Conservation (phyloP, 257 asterid species). For the Solanum clarkiae region DNA sequence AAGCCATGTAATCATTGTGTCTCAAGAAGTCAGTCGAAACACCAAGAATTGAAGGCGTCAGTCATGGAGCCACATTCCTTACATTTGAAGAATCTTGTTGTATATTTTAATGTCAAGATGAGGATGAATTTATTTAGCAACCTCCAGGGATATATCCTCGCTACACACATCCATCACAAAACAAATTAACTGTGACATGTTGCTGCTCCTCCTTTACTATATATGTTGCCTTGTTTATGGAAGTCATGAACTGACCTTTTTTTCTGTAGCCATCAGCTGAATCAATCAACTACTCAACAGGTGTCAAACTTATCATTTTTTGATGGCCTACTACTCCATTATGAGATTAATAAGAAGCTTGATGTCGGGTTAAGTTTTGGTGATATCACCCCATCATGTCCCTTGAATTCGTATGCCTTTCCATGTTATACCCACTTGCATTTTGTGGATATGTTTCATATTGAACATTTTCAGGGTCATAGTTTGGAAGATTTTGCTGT, state of each 20-base stretch:
- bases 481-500: slow-evolving; percentile 4
- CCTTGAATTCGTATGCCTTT: not conserved
- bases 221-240: slow-evolving; percentile 27
- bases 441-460: not conserved
- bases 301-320: not conserved
- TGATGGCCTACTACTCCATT: slow-evolving; percentile 11
- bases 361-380: slow-evolving; percentile 11
- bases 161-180: slow-evolving; percentile 59
- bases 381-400: not conserved
- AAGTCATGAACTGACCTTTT: slow-evolving; percentile 24
- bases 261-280: slow-evolving; percentile 4
- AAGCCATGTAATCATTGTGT: slow-evolving; percentile 60
- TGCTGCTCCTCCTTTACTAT: slow-evolving; percentile 40
- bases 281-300: slow-evolving; percentile 10
- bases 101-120: slow-evolving; percentile 34
- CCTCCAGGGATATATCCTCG: slow-evolving; percentile 42
- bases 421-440: not conserved
- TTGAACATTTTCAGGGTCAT: not conserved
- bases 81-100: slow-evolving; percentile 67
- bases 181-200: slow-evolving; percentile 32
- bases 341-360: slow-evolving; percentile 8
- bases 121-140: slow-evolving; percentile 43
- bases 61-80: slow-evolving; percentile 54
- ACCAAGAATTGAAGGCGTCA: slow-evolving; percentile 38
- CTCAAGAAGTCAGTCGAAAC: slow-evolving; percentile 67